phyloP scores from a whole-genome alignment of 805 yeast genomes.

The Wickerhamiella vanderwaltii region DNA sequence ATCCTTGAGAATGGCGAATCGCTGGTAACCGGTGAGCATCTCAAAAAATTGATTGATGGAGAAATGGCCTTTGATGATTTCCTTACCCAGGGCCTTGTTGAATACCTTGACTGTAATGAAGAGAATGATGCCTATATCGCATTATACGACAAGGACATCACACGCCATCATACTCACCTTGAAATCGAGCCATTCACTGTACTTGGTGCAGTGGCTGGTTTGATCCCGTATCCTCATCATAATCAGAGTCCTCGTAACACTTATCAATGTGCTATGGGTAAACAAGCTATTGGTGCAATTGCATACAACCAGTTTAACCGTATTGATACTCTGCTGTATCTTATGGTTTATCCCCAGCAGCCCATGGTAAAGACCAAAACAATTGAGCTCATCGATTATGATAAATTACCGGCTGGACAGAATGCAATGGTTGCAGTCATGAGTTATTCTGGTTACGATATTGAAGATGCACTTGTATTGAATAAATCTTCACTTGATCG shows the following conservation, averaged over 20 bases:
- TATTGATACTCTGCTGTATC: constrained; percentile 82
- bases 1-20: constrained; percentile 66
- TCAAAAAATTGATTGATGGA: constrained; percentile 50
- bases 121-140: constrained; percentile 93
- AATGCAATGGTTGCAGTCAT: constrained; percentile 98
- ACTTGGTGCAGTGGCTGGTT: constrained; percentile 84
- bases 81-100: constrained; percentile 73
- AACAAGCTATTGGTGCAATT: constrained; percentile 99
- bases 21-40: constrained; percentile 59
- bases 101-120: constrained; percentile 92
- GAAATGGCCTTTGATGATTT: constrained; percentile 85
- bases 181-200: constrained; percentile 94
- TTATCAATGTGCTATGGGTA: constrained; percentile 94
- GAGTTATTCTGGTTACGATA: constrained; percentile 98
- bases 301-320: constrained; percentile 94
- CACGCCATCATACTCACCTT: constrained; percentile 60
- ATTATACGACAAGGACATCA: constrained; percentile 59
- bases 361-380: constrained; percentile 98
- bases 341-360: constrained; percentile 98
- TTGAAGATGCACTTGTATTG: constrained; percentile 93
- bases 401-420: constrained; percentile 96
- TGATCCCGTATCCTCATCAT: constrained; percentile 86
- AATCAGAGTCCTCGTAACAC: constrained; percentile 89
- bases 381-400: constrained; percentile 88
- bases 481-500: constrained; percentile 90